Percentiles rank a stretch among this genome's conserved stretches.
phyloP scores from a whole-genome alignment of 2,329 filamentous ascomycete species.

The Fusarium tuaranense region DNA sequence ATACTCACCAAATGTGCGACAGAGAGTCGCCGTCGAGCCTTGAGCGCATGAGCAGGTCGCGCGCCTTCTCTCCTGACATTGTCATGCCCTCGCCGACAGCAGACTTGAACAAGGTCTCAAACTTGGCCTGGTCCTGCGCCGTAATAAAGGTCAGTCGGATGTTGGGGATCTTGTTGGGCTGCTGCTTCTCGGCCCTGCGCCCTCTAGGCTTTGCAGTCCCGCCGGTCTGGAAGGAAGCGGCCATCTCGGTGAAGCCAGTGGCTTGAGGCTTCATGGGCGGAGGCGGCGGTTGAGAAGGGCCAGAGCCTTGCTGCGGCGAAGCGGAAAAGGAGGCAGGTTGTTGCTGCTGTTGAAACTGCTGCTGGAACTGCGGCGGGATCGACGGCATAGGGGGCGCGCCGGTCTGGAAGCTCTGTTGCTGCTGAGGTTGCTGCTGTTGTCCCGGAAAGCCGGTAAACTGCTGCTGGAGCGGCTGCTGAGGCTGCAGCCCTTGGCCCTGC shows the following conservation, averaged over 20 bases:
- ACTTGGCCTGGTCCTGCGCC: slow-evolving; percentile 93
- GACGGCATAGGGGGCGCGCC: slow-evolving; percentile 70
- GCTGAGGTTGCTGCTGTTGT: slow-evolving; percentile 53
- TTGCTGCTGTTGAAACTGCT: slow-evolving; percentile 66
- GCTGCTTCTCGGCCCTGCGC: slow-evolving; percentile 59
- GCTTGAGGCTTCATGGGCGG: slow-evolving; percentile 74
- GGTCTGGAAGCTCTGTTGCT: slow-evolving; percentile 72
- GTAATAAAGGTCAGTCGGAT: slow-evolving; percentile 97
- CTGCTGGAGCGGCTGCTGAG: slow-evolving; percentile 70
- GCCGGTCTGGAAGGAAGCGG: slow-evolving; percentile 72
- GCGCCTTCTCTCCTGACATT: slow-evolving; percentile 92
- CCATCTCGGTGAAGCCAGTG: slow-evolving; percentile 75
- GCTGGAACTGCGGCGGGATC: slow-evolving; percentile 70
- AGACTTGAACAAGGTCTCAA: slow-evolving; percentile 97
- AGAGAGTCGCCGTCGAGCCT: slow-evolving; percentile 88
- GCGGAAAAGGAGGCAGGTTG: slow-evolving; percentile 58
- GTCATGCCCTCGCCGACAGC: slow-evolving; percentile 89
- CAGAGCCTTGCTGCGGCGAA: slow-evolving; percentile 63
- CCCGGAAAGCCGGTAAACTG: slow-evolving; percentile 76
- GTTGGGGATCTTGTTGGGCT: slow-evolving; percentile 85
- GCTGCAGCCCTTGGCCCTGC: slow-evolving; percentile 65
- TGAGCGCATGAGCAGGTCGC: slow-evolving; percentile 88
- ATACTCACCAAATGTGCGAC: slow-evolving; percentile 87
- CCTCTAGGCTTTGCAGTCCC: slow-evolving; percentile 59
- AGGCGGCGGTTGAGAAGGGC: slow-evolving; percentile 62